These are phyloP conservation scores for Leccinum uliginosum DNA, from an alignment of 768 basidiomycete genomes.

Conservation along the genomic window DNA sequence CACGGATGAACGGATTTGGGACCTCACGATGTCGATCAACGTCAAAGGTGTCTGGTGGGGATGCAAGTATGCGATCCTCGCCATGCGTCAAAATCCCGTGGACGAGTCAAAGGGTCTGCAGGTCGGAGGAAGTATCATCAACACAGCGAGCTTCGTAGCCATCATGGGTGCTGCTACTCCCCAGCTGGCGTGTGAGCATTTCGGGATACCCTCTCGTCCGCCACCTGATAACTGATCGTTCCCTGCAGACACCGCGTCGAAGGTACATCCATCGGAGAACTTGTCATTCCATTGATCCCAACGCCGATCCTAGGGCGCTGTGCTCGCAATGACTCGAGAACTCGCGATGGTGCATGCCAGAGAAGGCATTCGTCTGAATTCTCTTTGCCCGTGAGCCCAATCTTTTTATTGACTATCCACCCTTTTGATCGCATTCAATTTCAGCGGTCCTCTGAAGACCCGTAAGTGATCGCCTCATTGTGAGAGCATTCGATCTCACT, in stretches of 20 bases:
- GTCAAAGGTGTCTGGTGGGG: conserved; percentile 99
- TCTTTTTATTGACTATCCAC: background rate
- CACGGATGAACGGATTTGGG: conserved; percentile 97
- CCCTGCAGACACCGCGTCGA: conserved; percentile 83
- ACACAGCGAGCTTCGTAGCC: conserved; percentile 97
- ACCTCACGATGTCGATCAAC: conserved; percentile 89
- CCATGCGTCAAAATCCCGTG: conserved; percentile 90
- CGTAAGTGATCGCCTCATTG: conserved; percentile 49
- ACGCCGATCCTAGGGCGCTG: conserved; percentile 63
- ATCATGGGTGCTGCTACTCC: conserved; percentile 95
- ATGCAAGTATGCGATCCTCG: conserved; percentile 94
- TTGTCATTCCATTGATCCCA: conserved; percentile 4
- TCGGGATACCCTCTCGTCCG: background rate
- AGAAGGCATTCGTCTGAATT: conserved; percentile 95
- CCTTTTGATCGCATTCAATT: conserved; percentile 6
- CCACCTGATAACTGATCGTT: conserved; percentile 2
- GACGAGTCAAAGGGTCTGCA: conserved; percentile 78
- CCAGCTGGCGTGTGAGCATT: conserved; percentile 80
- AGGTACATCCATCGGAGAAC: conserved; percentile 44
- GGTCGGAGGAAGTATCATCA: conserved; percentile 89
- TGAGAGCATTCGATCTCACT: background rate
- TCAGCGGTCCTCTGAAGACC: conserved; percentile 90
- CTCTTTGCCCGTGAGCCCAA: conserved; percentile 83
- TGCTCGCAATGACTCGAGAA: conserved; percentile 98
- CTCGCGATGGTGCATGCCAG: conserved; percentile 96